Evolutionary conservation across 2,329 filamentous ascomycete genomes (phyloP).

Genomic region (Talaromyces marneffei): DNA sequence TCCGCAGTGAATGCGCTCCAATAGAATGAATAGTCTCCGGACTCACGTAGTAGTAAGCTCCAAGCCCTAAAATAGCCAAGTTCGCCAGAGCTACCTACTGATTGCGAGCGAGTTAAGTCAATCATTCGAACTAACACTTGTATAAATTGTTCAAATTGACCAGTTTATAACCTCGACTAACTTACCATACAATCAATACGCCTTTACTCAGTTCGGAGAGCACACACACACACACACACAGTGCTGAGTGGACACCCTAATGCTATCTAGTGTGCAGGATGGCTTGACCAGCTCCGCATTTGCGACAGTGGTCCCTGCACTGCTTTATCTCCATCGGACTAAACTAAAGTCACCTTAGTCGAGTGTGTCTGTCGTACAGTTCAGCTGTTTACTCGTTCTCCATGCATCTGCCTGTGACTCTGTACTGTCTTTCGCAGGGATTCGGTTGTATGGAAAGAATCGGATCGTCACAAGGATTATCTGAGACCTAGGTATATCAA

Average conservation of each 20-base stretch:
- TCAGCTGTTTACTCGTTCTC: neutral
- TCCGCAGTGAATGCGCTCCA: neutral
- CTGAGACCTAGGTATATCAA: neutral
- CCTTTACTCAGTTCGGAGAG: neutral
- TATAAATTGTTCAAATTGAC: neutral
- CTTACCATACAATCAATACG: neutral
- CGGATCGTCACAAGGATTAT: neutral
- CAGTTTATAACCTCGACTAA: neutral
- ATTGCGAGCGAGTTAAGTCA: neutral
- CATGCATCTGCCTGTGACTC: neutral
- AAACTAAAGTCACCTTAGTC: neutral
- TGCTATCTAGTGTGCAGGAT: conserved; percentile 6
- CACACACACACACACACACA: neutral
- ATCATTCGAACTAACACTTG: neutral
- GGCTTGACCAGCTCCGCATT: conserved; percentile 9
- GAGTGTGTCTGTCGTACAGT: neutral
- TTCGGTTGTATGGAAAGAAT: neutral
- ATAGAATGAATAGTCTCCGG: too few species aligned
- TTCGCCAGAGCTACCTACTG: neutral
- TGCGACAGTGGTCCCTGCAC: conserved; percentile 7
- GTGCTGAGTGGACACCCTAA: neutral
- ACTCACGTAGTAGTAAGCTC: neutral
- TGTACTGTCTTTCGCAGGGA: neutral
- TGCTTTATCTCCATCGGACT: conserved; percentile 1
- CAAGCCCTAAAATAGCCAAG: neutral